These are phyloP conservation scores for Melanogaster broomeanus DNA, from an alignment of 768 basidiomycete genomes.

Conservation along the genomic window DNA sequence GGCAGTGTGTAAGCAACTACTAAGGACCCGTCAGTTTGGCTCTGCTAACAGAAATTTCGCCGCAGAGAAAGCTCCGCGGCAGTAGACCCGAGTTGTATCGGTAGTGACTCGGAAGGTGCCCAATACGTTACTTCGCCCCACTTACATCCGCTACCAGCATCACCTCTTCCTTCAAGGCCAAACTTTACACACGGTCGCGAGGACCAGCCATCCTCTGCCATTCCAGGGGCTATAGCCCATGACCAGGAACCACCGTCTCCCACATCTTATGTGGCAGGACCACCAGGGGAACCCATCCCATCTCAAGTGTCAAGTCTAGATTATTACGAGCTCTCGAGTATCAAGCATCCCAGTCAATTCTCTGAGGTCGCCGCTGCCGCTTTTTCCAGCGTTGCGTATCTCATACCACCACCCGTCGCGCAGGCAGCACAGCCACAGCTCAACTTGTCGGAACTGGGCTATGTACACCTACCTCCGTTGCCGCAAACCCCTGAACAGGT, in stretches of 20 bases:
- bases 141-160: neutral
- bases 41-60: neutral
- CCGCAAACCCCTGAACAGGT: constrained; percentile 12
- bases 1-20: constrained; percentile 1
- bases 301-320: neutral
- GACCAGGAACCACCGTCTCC: neutral
- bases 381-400: constrained; percentile 4
- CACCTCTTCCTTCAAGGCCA: neutral
- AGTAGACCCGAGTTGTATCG: no score
- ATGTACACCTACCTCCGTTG: constrained; percentile 44
- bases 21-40: neutral
- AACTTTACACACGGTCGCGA: neutral
- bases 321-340: constrained; percentile 2
- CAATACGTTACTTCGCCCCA: neutral
- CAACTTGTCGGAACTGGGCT: constrained; percentile 42
- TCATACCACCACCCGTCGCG: constrained; percentile 10
- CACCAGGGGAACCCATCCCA: neutral
- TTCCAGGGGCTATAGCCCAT: neutral
- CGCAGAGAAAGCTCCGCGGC: neutral
- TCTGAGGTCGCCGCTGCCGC: constrained; percentile 16
- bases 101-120: neutral
- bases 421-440: constrained; percentile 16
- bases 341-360: constrained; percentile 16
- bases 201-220: neutral
- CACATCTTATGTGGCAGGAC: neutral